A percentile compares a stretch with the other conserved stretches of the same genome.
Evolutionary conservation across 2,329 filamentous ascomycete species (phyloP).

Genomic region (Dryadomyces sulphureus): DNA sequence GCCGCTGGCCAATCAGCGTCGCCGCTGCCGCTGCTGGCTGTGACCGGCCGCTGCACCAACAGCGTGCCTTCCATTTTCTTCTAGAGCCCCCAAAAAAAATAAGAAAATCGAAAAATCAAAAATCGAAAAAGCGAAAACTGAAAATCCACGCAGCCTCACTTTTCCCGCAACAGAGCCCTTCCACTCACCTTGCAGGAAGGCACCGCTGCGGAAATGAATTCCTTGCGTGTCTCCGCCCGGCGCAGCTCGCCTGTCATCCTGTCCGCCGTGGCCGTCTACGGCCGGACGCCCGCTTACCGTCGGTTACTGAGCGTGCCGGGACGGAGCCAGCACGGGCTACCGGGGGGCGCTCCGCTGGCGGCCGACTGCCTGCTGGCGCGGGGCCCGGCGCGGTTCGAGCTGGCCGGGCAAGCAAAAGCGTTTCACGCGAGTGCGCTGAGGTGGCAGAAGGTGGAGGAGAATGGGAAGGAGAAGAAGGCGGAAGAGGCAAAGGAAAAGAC

Average conservation of each 20-base stretch:
- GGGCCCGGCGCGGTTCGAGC: conserved; percentile 14
- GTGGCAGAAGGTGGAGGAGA: conserved; percentile 17
- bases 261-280: conserved; percentile 16
- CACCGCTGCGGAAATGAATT: conserved; percentile 25
- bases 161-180: not conserved
- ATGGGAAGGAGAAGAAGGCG: conserved; percentile 14
- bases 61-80: too few species aligned
- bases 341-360: not conserved
- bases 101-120: conserved; percentile 3
- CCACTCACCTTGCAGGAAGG: not conserved
- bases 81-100: too few species aligned
- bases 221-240: conserved; percentile 26
- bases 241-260: conserved; percentile 26
- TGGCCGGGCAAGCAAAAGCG: conserved; percentile 16
- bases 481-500: conserved; percentile 26
- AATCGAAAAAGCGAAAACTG: not conserved
- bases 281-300: conserved; percentile 32
- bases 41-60: not conserved
- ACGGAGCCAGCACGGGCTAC: conserved; percentile 11
- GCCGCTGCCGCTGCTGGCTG: conserved; percentile 1
- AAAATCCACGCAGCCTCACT: not conserved
- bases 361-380: not conserved
- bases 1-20: not conserved
- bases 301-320: conserved; percentile 24
- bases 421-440: conserved; percentile 18